phyloP scores from a whole-genome alignment of 306 rosid genomes.

The Fagus crenata region DNA sequence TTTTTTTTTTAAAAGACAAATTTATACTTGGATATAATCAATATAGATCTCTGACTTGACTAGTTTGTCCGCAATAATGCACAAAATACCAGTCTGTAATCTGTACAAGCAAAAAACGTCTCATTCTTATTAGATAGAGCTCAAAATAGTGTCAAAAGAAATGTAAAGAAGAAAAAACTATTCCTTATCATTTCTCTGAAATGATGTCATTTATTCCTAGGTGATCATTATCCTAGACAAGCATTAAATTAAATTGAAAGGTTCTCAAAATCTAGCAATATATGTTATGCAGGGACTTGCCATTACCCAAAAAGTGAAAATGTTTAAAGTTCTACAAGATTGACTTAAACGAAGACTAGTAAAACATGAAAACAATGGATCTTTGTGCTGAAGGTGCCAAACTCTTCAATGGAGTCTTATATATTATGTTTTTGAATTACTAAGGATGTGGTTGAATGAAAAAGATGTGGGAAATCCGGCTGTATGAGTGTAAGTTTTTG shows the following conservation, averaged over 20 bases:
- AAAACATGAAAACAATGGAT: too few species aligned
- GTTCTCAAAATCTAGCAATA: not conserved
- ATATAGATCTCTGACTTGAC: conserved; percentile 70
- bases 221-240: not conserved
- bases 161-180: not conserved
- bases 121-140: conserved; percentile 12
- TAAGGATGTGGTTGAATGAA: too few species aligned
- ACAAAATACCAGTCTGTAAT: conserved; percentile 59
- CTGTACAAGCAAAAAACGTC: conserved; percentile 47
- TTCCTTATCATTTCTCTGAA: too few species aligned
- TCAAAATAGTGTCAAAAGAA: conserved; percentile 6
- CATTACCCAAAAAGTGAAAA: not conserved
- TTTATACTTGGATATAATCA: conserved; percentile 61
- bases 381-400: too few species aligned
- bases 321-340: not conserved
- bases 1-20: not conserved
- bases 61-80: conserved; percentile 55
- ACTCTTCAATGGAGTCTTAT: too few species aligned
- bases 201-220: not conserved
- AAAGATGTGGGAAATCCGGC: too few species aligned
- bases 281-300: not conserved
- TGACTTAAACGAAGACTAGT: not conserved
- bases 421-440: too few species aligned
- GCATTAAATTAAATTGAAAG: not conserved
- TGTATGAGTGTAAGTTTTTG: too few species aligned